A percentile compares a stretch with the other conserved stretches of the same genome.
phyloP scores from a whole-genome alignment of 306 rosid species.

The Argentina anserina region DNA sequence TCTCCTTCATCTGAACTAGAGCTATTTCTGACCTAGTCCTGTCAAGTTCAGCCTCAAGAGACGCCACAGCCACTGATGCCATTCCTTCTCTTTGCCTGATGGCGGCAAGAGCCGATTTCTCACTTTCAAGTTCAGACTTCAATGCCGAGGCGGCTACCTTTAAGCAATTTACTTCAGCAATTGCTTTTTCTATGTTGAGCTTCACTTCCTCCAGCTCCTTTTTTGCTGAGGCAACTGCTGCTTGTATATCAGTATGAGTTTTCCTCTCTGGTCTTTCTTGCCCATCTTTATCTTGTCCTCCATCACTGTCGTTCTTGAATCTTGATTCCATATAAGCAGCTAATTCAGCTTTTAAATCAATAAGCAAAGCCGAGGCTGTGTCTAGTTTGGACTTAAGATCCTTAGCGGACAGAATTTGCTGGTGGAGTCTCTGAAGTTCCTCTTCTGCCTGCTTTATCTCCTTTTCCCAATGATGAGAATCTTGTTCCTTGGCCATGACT shows the following conservation, averaged over 20 bases:
- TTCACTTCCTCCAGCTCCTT: slow-evolving; percentile 82
- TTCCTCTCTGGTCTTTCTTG: slow-evolving; percentile 46
- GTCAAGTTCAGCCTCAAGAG: slow-evolving; percentile 86
- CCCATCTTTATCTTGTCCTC: slow-evolving; percentile 36
- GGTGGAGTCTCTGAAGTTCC: slow-evolving; percentile 72
- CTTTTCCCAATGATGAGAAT: slow-evolving; percentile 90
- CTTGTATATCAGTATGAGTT: slow-evolving; percentile 63
- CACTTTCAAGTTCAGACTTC: slow-evolving; percentile 72
- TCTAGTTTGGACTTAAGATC: slow-evolving; percentile 84
- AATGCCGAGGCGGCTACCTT: slow-evolving; percentile 81
- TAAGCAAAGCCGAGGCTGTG: slow-evolving; percentile 69
- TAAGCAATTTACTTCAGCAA: slow-evolving; percentile 70
- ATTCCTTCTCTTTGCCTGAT: slow-evolving; percentile 92
- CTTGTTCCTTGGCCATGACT: slow-evolving; percentile 93
- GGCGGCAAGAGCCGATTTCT: slow-evolving; percentile 64
- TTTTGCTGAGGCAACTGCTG: slow-evolving; percentile 69
- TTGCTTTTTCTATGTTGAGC: slow-evolving; percentile 84
- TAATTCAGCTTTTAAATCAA: slow-evolving; percentile 82
- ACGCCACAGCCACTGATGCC: slow-evolving; percentile 86
- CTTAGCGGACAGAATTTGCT: slow-evolving; percentile 67
- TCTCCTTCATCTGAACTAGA: slow-evolving; percentile 83
- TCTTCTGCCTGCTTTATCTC: slow-evolving; percentile 86
- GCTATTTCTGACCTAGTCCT: slow-evolving; percentile 85
- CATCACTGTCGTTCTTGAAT: slow-evolving; percentile 52
- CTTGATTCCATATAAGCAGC: slow-evolving; percentile 83